A percentile compares a stretch with the other conserved stretches of the same genome.
Evolutionary conservation across 148 eudicot species (phyloP).

Genomic region (Drosera capensis): DNA sequence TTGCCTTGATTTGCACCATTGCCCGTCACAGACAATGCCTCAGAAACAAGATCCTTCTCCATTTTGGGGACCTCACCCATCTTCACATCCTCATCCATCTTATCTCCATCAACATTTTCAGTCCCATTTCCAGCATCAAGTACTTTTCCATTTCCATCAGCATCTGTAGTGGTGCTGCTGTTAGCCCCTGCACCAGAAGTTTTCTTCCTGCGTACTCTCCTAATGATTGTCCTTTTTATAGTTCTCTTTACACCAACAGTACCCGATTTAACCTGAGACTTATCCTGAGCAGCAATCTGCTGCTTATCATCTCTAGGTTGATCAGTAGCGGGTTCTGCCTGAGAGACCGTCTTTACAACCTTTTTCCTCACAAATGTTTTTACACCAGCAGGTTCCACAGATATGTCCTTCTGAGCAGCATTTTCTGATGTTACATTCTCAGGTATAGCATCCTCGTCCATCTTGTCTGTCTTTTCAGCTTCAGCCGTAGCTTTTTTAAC

Average conservation of each 20-base stretch:
- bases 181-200: conserved; percentile 19
- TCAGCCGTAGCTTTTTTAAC: conserved; percentile 27
- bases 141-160: conserved; percentile 12
- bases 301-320: conserved; percentile 15
- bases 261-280: conserved; percentile 22
- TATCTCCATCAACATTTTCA: conserved; percentile 11
- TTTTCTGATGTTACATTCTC: conserved; percentile 16
- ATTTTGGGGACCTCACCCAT: conserved; percentile 10
- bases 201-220: conserved; percentile 57
- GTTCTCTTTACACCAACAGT: conserved; percentile 32
- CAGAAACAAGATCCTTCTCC: conserved; percentile 11
- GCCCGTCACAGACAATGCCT: conserved; percentile 7
- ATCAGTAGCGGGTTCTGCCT: conserved; percentile 11
- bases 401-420: conserved; percentile 24
- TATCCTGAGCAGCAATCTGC: conserved; percentile 22
- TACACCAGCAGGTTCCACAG: conserved; percentile 25
- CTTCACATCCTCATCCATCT: conserved; percentile 9
- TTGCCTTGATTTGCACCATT: background rate
- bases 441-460: conserved; percentile 23
- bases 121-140: conserved; percentile 17
- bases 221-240: conserved; percentile 63
- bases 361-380: conserved; percentile 49
- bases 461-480: conserved; percentile 16
- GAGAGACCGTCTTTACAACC: conserved; percentile 34
- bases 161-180: conserved; percentile 20